These are phyloP conservation scores for Ensete glaucum DNA, from an alignment of 176 grass and related monocot genomes.

Conservation along the genomic window DNA sequence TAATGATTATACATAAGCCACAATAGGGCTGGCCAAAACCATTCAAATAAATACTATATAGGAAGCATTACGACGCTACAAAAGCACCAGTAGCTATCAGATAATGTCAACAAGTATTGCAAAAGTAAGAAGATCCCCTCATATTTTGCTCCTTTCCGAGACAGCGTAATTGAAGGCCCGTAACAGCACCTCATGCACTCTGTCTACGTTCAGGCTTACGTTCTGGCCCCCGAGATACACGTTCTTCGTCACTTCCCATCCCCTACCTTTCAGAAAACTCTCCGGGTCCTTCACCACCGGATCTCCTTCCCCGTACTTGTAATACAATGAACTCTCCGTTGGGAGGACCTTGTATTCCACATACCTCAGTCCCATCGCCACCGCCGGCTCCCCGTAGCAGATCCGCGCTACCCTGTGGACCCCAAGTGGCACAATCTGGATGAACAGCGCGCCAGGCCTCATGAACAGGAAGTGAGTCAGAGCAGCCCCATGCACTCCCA, in stretches of 20 bases:
- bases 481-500: slow-evolving; percentile 89
- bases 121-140: no score
- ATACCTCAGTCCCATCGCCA: slow-evolving; percentile 43
- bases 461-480: slow-evolving; percentile 95
- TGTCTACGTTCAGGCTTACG: slow-evolving; percentile 45
- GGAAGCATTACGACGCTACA: no score
- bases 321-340: slow-evolving; percentile 59
- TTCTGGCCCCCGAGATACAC: slow-evolving; percentile 82
- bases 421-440: slow-evolving; percentile 70
- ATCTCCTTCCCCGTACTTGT: slow-evolving; percentile 49
- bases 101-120: no score
- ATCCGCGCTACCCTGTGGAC: slow-evolving; percentile 58
- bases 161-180: slow-evolving; percentile 41
- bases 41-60: no score
- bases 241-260: slow-evolving; percentile 84
- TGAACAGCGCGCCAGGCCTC: slow-evolving; percentile 65
- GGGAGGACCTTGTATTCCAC: slow-evolving; percentile 61
- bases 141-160: slow-evolving; percentile 12
- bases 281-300: slow-evolving; percentile 70
- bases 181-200: slow-evolving; percentile 49
- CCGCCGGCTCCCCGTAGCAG: slow-evolving; percentile 61
- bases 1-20: no score
- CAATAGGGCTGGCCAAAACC: no score
- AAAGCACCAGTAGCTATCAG: no score
- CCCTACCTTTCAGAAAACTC: slow-evolving; percentile 35